Evolutionary conservation across 129 eudicot genomes (phyloP).

Genomic region (Lactuca saligna): DNA sequence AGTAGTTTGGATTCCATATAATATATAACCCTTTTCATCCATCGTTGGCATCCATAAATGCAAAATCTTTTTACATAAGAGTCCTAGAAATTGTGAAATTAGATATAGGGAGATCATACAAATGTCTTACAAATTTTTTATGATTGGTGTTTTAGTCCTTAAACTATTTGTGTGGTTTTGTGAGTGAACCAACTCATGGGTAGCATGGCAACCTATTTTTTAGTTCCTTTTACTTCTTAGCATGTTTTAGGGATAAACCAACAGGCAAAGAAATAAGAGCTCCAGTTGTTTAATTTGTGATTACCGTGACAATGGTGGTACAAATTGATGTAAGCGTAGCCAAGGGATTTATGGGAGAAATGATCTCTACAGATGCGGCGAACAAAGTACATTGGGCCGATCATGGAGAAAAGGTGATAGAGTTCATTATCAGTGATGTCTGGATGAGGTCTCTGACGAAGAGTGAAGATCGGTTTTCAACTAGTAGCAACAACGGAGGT

Average conservation of each 20-base stretch:
- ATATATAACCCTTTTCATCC: too few species aligned
- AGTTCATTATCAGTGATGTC: conserved; percentile 47
- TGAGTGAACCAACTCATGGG: not conserved
- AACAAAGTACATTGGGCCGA: conserved; percentile 43
- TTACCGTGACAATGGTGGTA: conserved; percentile 40
- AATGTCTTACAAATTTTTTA: too few species aligned
- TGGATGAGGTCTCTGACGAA: conserved; percentile 61
- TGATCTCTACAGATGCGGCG: conserved; percentile 47
- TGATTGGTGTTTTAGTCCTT: too few species aligned
- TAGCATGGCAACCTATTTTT: too few species aligned
- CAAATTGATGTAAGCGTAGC: conserved; percentile 52
- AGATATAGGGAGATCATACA: too few species aligned
- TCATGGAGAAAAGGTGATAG: conserved; percentile 13
- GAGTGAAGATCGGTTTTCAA: conserved; percentile 28
- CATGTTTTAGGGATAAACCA: too few species aligned
- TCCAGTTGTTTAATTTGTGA: not conserved
- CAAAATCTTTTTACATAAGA: too few species aligned
- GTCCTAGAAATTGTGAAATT: too few species aligned
- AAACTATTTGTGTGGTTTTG: too few species aligned
- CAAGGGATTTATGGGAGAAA: conserved; percentile 35
- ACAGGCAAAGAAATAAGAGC: not conserved
- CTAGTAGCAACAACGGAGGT: not conserved
- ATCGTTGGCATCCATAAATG: too few species aligned
- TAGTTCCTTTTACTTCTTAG: too few species aligned
- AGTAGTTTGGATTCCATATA: too few species aligned